Evolutionary conservation across 495 filamentous ascomycete genomes (phyloP).

Genomic region (Cenococcum geophilum): DNA sequence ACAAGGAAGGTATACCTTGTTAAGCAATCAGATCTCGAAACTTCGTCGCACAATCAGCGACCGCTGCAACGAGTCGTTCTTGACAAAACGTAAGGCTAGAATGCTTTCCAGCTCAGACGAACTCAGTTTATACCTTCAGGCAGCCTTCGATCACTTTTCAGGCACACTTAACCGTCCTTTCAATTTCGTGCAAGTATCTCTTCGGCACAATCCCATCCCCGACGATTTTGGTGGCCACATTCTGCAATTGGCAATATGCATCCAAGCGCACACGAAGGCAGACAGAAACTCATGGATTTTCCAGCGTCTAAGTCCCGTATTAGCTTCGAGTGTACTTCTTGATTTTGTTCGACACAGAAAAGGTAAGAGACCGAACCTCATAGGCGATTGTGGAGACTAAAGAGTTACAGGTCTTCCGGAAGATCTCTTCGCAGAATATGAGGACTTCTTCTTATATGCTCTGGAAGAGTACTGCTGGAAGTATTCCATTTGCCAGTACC

Average conservation of each 20-base stretch:
- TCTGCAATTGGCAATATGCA: constrained; percentile 28
- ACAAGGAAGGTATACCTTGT: constrained; percentile 13
- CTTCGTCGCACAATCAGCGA: not conserved
- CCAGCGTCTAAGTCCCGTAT: constrained; percentile 26
- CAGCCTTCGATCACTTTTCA: constrained; percentile 39
- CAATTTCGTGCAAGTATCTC: constrained; percentile 39
- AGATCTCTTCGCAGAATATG: constrained; percentile 11
- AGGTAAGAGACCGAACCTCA: too few relatives aligned
- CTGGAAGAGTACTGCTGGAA: constrained; percentile 20
- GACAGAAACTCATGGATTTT: constrained; percentile 24
- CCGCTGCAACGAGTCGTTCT: constrained; percentile 10
- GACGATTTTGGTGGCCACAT: constrained; percentile 37
- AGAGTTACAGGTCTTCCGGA: too few relatives aligned
- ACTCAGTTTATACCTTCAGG: constrained; percentile 35
- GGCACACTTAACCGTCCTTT: constrained; percentile 36
- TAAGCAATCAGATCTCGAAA: constrained; percentile 9
- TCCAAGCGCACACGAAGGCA: not conserved
- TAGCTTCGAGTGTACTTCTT: constrained; percentile 37
- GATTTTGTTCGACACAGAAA: constrained; percentile 25
- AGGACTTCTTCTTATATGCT: constrained; percentile 16
- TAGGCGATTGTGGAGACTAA: too few relatives aligned
- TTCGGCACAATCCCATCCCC: constrained; percentile 39
- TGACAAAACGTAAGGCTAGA: constrained; percentile 16
- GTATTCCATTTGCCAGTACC: constrained; percentile 28
- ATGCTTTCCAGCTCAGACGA: constrained; percentile 37